Evolutionary conservation across 1,139 yeast species (phyloP), one percentile per base, ranked within the genome.

Genomic region (Taiozyma sp.): DNA sequence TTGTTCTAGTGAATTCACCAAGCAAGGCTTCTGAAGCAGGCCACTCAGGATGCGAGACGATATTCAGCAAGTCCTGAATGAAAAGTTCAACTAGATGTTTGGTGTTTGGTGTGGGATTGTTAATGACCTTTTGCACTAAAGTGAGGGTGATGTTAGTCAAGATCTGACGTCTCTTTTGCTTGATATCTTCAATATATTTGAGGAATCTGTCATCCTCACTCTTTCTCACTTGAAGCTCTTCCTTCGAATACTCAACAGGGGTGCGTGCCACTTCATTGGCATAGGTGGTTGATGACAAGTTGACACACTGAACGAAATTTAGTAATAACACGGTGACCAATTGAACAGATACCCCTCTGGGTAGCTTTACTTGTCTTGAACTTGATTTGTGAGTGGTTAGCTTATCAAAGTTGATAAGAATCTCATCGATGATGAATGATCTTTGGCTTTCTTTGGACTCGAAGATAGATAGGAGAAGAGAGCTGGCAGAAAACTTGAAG

Each of bases 41-140:
- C 80, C 85, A 86, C 51, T 81, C 84, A 0, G 89, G 87, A 16
- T 64, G 66, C 3, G 69, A 63, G 3, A 85, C 59, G 49, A 85
- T 66, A 0, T 61, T 57, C 7, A 80, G 54, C 34, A 87, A 66
- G 59, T 88, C 95, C 42, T 77, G 79, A 2, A 83, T 58, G 32
- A 84, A 69, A 13, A 74, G 58, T 41, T 83, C 86, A 42, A 85
- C 62, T 0, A 74, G 59, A 30, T 65, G 68, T 44, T 74, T 77
- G 28, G 64, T 66, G n/a, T 68, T 66, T 1, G 73, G 55, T 16
- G 74, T 76, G 10, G 72, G 62, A 22, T 68, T 68, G 6, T 68
- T 67, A 5, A 71, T 54, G 3, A 83, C 61, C 50, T 70, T 73
- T 2, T 68, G 65, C 3, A 77, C 57, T 14, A 81, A 61, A 3